phyloP scores from a whole-genome alignment of 164 flowering plant species.

The Chimonanthus salicifolius region DNA sequence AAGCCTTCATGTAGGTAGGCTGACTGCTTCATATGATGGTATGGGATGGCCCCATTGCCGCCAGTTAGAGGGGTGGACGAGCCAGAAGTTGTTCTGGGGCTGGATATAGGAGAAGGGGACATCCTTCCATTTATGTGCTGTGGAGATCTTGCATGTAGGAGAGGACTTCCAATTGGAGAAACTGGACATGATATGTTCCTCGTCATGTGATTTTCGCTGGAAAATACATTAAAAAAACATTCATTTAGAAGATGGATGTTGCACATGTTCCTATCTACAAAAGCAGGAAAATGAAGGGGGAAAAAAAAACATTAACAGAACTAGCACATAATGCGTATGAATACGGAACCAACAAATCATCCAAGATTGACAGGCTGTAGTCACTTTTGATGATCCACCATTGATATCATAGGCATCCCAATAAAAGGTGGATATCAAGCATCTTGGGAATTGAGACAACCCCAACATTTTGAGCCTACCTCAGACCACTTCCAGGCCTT shows the following conservation, averaged over 20 bases:
- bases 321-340: neutral
- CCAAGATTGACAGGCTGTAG: neutral
- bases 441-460: too few species aligned
- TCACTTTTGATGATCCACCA: neutral
- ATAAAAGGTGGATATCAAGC: neutral
- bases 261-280: neutral
- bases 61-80: slow-evolving; percentile 85
- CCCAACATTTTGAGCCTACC: too few species aligned
- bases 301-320: too few species aligned
- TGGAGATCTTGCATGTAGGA: slow-evolving; percentile 60
- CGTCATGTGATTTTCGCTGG: slow-evolving; percentile 52
- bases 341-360: neutral
- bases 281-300: too few species aligned
- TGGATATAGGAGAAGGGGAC: slow-evolving; percentile 83
- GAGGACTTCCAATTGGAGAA: slow-evolving; percentile 87
- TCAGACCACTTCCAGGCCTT: too few species aligned
- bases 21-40: slow-evolving; percentile 47
- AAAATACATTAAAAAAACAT: slow-evolving; percentile 3
- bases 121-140: slow-evolving; percentile 65
- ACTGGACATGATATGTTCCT: slow-evolving; percentile 86
- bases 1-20: slow-evolving; percentile 52
- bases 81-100: slow-evolving; percentile 74
- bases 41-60: slow-evolving; percentile 68
- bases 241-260: neutral
- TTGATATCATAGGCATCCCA: neutral